Evolutionary conservation across 768 basidiomycete genomes (phyloP), one percentile per base, ranked within the genome.

Genomic region (Naganishia onofrii): DNA sequence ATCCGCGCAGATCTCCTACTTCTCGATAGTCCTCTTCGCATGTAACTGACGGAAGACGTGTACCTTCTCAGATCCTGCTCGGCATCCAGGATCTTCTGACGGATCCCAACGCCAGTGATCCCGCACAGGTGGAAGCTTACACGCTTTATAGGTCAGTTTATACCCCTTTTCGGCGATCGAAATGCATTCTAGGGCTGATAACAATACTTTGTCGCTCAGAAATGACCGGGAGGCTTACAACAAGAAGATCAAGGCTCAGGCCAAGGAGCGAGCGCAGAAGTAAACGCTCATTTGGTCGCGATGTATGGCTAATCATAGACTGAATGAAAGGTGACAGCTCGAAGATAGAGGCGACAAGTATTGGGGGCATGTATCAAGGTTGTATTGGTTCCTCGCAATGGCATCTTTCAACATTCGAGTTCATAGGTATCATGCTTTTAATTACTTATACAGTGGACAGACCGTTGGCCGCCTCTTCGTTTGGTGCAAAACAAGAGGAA

Each of bases 101-200:
- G 77, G 91, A 95, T 74, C 95, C 96, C 10, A 99, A 99, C 77
- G 91, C 94, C 51, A 91, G 90, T 70, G 96, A 99, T 82, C 96
- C 96, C 8, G 96, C 96, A 0, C 96, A 99, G 79, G 93, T 93
- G 67, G 95, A 98, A 75, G 96, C 96, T 13, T 98, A 98, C 82
- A 94, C 92, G 36, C 91, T 96, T 89, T 98, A 93, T 86, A 96
- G 95, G 94, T 95, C 75, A 76, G 92, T 84, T n/a, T 26, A 19
- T 28, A 52, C 42, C 15, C 36, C 38, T 36, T 42, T 23, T 32
- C 28, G 15, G 15, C 15, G 15, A 10, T 15, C 42, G 2, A 2
- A 42, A 2, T 42, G 42, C 42, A 17, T 42, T 42, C 42, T 42
- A 7, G 42, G 42, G 2, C 42, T 10, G 42, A 7, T 42, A 42